A percentile compares a stretch with the other conserved stretches of the same genome.
phyloP scores from a whole-genome alignment of 139 green algal genomes.

The Coelastrella sp. region DNA sequence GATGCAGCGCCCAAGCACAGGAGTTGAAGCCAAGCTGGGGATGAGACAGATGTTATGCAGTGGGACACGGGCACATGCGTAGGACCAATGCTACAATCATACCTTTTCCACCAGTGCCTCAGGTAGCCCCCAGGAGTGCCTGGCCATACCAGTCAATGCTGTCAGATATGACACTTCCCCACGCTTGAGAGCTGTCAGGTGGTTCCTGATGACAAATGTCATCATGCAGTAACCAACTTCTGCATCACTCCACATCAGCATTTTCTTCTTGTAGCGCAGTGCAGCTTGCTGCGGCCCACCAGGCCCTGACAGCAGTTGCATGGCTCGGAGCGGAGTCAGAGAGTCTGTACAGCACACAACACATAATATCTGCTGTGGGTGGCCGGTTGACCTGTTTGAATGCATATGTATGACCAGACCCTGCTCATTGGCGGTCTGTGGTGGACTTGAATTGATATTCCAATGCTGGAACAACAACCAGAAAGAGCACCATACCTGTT shows the following conservation, averaged over 20 bases:
- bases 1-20: background rate
- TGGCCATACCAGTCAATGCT: constrained; percentile 50
- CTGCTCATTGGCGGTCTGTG: too few species aligned
- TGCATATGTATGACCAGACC: too few species aligned
- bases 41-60: too few species aligned
- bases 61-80: too few species aligned
- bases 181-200: constrained; percentile 49
- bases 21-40: too few species aligned
- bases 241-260: constrained; percentile 60
- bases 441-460: too few species aligned
- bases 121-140: constrained; percentile 51
- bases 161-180: constrained; percentile 48
- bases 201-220: constrained; percentile 70
- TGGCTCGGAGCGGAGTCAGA: background rate
- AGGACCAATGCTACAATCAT: too few species aligned
- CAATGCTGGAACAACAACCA: too few species aligned
- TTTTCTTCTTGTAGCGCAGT: constrained; percentile 77
- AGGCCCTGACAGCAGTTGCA: constrained; percentile 43
- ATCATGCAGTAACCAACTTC: constrained; percentile 72
- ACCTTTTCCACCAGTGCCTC: constrained; percentile 45
- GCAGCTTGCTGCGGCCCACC: background rate
- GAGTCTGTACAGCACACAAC: background rate
- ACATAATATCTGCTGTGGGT: background rate
- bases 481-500: background rate
- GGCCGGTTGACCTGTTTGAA: too few species aligned